Conservation (phyloP, 805 yeast genomes). For the Spathaspora boniae region DNA sequence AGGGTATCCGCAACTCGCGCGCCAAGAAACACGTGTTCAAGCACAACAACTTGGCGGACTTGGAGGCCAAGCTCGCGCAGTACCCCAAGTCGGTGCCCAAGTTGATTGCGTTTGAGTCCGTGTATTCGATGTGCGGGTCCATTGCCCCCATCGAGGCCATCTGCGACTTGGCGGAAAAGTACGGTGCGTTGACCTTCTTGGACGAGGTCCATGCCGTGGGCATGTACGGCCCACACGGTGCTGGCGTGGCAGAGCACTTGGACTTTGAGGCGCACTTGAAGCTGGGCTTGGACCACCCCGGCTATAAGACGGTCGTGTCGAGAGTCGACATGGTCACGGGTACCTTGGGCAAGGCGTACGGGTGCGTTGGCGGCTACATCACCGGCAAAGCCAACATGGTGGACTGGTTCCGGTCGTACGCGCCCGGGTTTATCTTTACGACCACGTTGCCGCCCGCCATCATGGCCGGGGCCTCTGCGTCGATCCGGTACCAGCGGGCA, state of each 20-base stretch:
- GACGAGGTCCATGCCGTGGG: constrained; percentile 99
- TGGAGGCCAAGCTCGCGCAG: constrained; percentile 72
- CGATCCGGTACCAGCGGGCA: constrained; percentile 79
- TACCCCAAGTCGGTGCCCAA: constrained; percentile 90
- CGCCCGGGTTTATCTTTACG: constrained; percentile 97
- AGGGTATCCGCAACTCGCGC: constrained; percentile 88
- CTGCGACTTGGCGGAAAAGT: constrained; percentile 94
- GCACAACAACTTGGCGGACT: constrained; percentile 83
- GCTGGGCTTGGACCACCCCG: constrained; percentile 54
- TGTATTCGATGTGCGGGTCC: constrained; percentile 98
- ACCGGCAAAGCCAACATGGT: constrained; percentile 81
- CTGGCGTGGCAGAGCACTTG: constrained; percentile 97
- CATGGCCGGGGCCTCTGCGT: constrained; percentile 92
- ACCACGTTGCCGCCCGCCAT: constrained; percentile 96
- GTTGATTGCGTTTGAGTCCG: constrained; percentile 94
- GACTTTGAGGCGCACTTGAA: constrained; percentile 80
- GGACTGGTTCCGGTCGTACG: constrained; percentile 94
- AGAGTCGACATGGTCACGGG: constrained; percentile 96
- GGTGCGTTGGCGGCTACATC: constrained; percentile 96
- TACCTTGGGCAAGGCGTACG: constrained; percentile 95
- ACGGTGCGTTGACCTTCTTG: constrained; percentile 93
- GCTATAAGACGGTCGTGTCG: constrained; percentile 64
- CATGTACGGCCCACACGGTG: constrained; percentile 98
- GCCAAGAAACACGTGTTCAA: constrained; percentile 85
- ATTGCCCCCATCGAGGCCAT: constrained; percentile 89